Evolutionary conservation across 495 filamentous ascomycete species (phyloP), one percentile per base, ranked within the genome.

Genomic region (Daldinia vernicosa): DNA sequence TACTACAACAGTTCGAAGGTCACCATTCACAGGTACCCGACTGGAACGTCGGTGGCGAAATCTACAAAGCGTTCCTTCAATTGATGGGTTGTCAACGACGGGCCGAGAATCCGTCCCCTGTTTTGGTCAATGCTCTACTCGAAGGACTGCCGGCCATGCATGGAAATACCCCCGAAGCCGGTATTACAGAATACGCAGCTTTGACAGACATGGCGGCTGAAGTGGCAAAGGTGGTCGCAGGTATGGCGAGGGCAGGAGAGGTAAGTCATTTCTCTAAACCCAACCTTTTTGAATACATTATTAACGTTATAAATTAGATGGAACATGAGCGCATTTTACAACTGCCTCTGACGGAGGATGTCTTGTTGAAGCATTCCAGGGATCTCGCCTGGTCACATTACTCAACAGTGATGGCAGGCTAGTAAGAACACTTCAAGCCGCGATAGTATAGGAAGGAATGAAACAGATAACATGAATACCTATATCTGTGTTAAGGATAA

Each of bases 41-140:
- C 45, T 98, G 95, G 95, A 84, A 89, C 27, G 78, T 84, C 22
- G 94, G 92, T 14, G 95, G 93, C 11, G 86, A 89, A 57, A 87
- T 98, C 17, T 98, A 97, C 71, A 86, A 90, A 53, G 90, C 95
- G 62, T 98, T 91, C 79, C 83, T 96, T 22, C 84, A 88, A 33
- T 80, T 95, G 24, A 64, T 85, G 55, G 76, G 82, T 40, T 78
- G 82, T 58, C 61, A 76, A 43, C 74, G 75, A 51, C 69, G 78
- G 32, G 66, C 61, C 50, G 69, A 80, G 70, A 60, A 67, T 47
- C 63, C 77, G 51, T 75, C 80, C 9, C 78, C 82, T 66, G 80
- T 76, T 67, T 77, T 89, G 11, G 75, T 92, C 22, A 83, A 83
- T 33, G 83, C 88, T 56, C 78, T 97, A 58, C 80, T 90, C 11